Percentiles rank a stretch among this genome's conserved stretches.
Conservation (phyloP, 192 early-diverging fungal species). For the Funneliformis mosseae region DNA sequence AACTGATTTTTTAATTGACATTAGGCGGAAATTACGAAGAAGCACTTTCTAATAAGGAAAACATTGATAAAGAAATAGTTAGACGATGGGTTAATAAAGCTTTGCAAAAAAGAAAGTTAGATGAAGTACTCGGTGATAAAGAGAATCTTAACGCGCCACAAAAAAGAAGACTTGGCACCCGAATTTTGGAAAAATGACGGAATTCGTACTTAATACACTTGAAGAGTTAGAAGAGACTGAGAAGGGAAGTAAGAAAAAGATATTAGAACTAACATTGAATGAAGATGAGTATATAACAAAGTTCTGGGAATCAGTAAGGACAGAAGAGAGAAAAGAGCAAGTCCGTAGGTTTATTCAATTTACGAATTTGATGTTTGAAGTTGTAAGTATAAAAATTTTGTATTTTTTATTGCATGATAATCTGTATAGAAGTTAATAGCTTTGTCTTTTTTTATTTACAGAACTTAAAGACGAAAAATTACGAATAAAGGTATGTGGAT, state of each 20-base stretch:
- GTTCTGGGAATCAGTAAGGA: no score
- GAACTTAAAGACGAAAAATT: background rate
- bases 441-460: no score
- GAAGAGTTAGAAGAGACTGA: slow-evolving; percentile 13
- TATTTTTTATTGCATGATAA: no score
- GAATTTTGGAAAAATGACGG: slow-evolving; percentile 15
- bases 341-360: no score
- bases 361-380: no score
- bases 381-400: no score
- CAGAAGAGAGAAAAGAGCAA: no score
- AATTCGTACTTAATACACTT: background rate
- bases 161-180: background rate
- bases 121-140: background rate
- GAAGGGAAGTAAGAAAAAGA: slow-evolving; percentile 8
- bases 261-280: background rate
- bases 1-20: slow-evolving; percentile 34
- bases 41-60: background rate
- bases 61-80: slow-evolving; percentile 23
- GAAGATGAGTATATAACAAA: no score
- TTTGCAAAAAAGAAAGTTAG: no score
- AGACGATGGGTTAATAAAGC: slow-evolving; percentile 20
- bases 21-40: background rate
- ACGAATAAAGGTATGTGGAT: background rate
- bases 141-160: background rate
- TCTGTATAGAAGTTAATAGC: background rate